Evolutionary conservation across 164 flowering plant species (phyloP).

Genomic region (Platanus orientalis): DNA sequence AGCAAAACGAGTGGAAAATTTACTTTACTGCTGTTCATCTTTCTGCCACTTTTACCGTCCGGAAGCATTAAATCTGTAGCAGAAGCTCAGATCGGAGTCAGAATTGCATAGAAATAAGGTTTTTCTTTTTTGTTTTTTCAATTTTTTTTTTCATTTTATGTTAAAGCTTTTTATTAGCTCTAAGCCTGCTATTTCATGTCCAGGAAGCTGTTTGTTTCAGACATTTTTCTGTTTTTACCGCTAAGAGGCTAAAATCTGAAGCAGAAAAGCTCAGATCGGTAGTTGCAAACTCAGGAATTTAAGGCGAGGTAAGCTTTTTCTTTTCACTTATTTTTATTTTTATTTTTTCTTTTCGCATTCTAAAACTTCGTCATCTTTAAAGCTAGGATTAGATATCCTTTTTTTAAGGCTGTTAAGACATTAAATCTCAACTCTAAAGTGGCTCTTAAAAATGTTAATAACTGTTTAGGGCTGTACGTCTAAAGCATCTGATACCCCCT

Average conservation of each 20-base stretch:
- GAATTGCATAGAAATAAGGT: background rate
- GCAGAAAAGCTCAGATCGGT: constrained; percentile 5
- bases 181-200: too few species aligned
- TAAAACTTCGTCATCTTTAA: too few species aligned
- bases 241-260: constrained; percentile 1
- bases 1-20: too few species aligned
- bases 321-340: too few species aligned
- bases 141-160: background rate
- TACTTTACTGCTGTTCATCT: background rate
- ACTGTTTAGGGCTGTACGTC: constrained; percentile 6
- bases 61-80: too few species aligned
- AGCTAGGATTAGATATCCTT: background rate
- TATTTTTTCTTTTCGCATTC: too few species aligned
- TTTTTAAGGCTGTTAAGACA: too few species aligned
- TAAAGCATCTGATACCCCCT: constrained; percentile 14
- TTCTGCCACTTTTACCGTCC: background rate
- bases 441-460: background rate
- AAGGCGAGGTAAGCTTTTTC: too few species aligned
- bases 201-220: too few species aligned
- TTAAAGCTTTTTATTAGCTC: too few species aligned
- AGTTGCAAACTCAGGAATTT: constrained; percentile 2
- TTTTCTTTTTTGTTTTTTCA: too few species aligned
- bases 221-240: too few species aligned
- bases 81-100: background rate
- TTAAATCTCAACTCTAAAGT: constrained; percentile 7